These are phyloP conservation scores for Spiraea crenata DNA, from an alignment of 331 rosid genomes.

Conservation along the genomic window DNA sequence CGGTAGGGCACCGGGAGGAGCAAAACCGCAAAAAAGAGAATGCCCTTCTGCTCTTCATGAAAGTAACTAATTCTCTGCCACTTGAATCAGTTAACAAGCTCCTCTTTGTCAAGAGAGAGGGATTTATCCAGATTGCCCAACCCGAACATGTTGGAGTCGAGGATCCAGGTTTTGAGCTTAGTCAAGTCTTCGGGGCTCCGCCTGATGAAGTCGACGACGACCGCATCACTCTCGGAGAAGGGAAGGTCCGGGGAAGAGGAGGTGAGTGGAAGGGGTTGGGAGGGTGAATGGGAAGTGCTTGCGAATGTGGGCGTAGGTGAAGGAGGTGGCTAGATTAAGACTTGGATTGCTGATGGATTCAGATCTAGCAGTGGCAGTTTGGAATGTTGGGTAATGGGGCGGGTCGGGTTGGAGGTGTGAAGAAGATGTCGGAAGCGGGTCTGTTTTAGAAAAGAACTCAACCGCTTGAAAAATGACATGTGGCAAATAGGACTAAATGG, in stretches of 20 bases:
- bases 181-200: constrained; percentile 48
- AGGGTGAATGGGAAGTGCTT: constrained; percentile 30
- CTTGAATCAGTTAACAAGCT: constrained; percentile 58
- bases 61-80: constrained; percentile 64
- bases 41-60: constrained; percentile 60
- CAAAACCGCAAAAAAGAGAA: constrained; percentile 58
- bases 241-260: constrained; percentile 32
- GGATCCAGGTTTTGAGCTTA: constrained; percentile 67
- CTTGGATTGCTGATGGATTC: constrained; percentile 52
- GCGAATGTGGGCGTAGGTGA: constrained; percentile 35
- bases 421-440: too few species aligned
- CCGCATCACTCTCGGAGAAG: constrained; percentile 49
- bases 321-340: constrained; percentile 65
- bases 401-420: constrained; percentile 33
- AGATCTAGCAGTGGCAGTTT: not conserved
- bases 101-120: constrained; percentile 48
- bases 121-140: constrained; percentile 57
- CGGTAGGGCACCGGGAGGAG: constrained; percentile 20
- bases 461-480: too few species aligned
- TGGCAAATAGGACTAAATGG: too few species aligned
- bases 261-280: constrained; percentile 30
- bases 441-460: too few species aligned
- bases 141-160: constrained; percentile 77
- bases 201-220: constrained; percentile 78
- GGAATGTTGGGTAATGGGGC: not conserved